Percentiles rank a stretch among this genome's conserved stretches.
These are phyloP conservation scores for Podila clonocystis DNA, from an alignment of 192 early-diverging fungal species.

Conservation along the genomic window DNA sequence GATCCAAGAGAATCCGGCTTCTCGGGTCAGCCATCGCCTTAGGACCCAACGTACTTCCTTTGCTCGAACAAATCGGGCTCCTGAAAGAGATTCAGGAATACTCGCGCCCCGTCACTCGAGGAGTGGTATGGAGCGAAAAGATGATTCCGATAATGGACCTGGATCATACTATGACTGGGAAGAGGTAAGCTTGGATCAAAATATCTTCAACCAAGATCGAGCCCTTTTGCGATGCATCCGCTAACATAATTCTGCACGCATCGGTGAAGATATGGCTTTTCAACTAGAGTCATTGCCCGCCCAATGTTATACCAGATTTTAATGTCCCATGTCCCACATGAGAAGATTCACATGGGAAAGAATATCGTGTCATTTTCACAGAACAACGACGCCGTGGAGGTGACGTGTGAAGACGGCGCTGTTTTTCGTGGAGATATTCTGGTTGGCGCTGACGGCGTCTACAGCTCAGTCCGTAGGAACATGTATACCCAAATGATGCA, in stretches of 20 bases:
- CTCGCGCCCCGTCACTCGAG: slow-evolving; percentile 18
- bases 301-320: slow-evolving; percentile 29
- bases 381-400: neutral
- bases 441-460: slow-evolving; percentile 32
- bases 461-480: slow-evolving; percentile 14
- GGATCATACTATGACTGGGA: slow-evolving; percentile 17
- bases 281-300: slow-evolving; percentile 25
- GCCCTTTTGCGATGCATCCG: neutral
- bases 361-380: slow-evolving; percentile 6
- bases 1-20: slow-evolving; percentile 6
- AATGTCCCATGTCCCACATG: slow-evolving; percentile 10
- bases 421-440: slow-evolving; percentile 19
- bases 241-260: neutral
- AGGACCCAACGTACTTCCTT: slow-evolving; percentile 24
- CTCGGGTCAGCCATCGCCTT: slow-evolving; percentile 28
- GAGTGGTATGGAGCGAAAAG: slow-evolving; percentile 36
- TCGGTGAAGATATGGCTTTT: slow-evolving; percentile 19
- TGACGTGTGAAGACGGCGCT: slow-evolving; percentile 17
- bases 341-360: slow-evolving; percentile 17
- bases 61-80: slow-evolving; percentile 24
- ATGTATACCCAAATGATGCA: slow-evolving; percentile 11
- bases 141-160: slow-evolving; percentile 34
- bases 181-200: slow-evolving; percentile 13
- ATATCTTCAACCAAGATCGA: neutral
- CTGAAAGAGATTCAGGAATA: slow-evolving; percentile 18